These are phyloP conservation scores for Osmozyma mogii DNA, from an alignment of 805 yeast species.

Conservation along the genomic window DNA sequence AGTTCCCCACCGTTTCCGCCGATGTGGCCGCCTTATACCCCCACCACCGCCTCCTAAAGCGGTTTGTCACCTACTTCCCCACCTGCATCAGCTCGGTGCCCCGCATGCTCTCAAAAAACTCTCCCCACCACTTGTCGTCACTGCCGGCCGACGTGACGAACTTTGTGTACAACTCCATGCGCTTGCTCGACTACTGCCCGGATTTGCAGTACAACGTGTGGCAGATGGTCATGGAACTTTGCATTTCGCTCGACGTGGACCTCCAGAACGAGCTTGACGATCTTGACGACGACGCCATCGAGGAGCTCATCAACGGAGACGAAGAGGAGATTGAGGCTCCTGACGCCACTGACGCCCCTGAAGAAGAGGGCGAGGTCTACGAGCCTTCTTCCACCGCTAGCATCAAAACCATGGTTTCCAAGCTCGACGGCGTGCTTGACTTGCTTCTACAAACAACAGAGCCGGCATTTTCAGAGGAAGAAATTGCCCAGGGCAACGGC, in stretches of 20 bases:
- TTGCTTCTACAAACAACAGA: conserved; percentile 47
- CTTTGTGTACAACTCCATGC: conserved; percentile 59
- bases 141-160: conserved; percentile 45
- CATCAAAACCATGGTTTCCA: conserved; percentile 49
- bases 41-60: conserved; percentile 56
- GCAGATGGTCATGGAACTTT: conserved; percentile 71
- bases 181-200: conserved; percentile 57
- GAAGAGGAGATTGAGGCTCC: conserved; percentile 37
- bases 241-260: conserved; percentile 86
- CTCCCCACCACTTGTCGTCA: conserved; percentile 72
- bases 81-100: conserved; percentile 67
- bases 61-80: conserved; percentile 68
- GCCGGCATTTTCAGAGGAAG: conserved; percentile 40
- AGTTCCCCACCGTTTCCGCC: conserved; percentile 33
- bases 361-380: conserved; percentile 26
- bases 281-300: conserved; percentile 59
- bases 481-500: conserved; percentile 54
- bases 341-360: conserved; percentile 17
- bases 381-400: conserved; percentile 32
- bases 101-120: conserved; percentile 45
- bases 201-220: conserved; percentile 71
- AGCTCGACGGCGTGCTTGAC: conserved; percentile 64
- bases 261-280: conserved; percentile 84
- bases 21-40: conserved; percentile 13
- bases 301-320: conserved; percentile 38